These are phyloP conservation scores for Alternaria sp. DNA, from an alignment of 2,329 filamentous ascomycete species.

Conservation along the genomic window DNA sequence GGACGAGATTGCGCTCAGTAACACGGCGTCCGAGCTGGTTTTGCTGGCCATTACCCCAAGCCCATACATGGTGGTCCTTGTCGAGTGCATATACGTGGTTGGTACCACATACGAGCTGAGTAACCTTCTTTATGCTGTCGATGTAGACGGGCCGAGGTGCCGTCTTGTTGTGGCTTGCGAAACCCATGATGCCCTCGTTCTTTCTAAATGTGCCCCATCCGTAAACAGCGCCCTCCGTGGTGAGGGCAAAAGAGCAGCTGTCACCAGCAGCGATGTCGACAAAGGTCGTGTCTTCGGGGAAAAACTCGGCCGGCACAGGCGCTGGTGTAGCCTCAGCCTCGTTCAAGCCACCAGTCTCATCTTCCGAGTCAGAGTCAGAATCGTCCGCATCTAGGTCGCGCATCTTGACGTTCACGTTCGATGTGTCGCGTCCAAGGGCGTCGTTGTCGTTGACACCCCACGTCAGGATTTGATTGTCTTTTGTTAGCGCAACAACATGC, in stretches of 20 bases:
- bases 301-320: constrained; percentile 63
- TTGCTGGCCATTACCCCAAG: constrained; percentile 78
- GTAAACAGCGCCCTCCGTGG: constrained; percentile 77
- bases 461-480: constrained; percentile 81
- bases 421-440: constrained; percentile 77
- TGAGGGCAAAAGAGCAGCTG: constrained; percentile 78
- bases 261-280: constrained; percentile 75
- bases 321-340: constrained; percentile 74
- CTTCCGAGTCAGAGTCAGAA: constrained; percentile 54
- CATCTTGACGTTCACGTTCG: constrained; percentile 68
- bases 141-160: constrained; percentile 62
- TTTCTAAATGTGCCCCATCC: constrained; percentile 85
- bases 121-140: constrained; percentile 71
- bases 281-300: constrained; percentile 69
- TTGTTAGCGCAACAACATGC: constrained; percentile 79
- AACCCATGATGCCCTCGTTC: constrained; percentile 72
- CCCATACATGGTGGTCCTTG: constrained; percentile 68
- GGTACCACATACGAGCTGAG: constrained; percentile 69
- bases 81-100: constrained; percentile 77
- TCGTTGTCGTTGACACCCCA: constrained; percentile 91
- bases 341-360: constrained; percentile 71
- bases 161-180: constrained; percentile 58
- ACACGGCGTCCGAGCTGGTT: constrained; percentile 73
- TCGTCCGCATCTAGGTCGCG: constrained; percentile 63
- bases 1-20: constrained; percentile 65